Percentiles rank a stretch among this genome's conserved stretches.
These are phyloP conservation scores for Mycena crocata DNA, from an alignment of 768 basidiomycete species.

Conservation along the genomic window DNA sequence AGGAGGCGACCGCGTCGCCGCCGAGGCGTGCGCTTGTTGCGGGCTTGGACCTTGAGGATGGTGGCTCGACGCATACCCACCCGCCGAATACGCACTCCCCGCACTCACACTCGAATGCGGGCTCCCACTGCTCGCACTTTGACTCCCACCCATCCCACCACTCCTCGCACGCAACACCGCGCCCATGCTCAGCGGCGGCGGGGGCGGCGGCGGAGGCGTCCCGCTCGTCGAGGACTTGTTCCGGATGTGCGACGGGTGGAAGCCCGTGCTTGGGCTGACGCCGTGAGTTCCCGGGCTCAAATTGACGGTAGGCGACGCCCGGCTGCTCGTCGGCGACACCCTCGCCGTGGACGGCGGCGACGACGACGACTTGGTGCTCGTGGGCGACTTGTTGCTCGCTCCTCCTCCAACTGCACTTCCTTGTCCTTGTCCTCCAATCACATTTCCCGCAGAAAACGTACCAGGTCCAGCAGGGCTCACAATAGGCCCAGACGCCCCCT, in stretches of 20 bases:
- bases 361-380: too few species aligned
- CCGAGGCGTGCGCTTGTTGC: too few species aligned
- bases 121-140: not conserved
- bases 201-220: conserved; percentile 25
- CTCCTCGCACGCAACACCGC: conserved; percentile 16
- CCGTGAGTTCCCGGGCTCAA: too few species aligned
- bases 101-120: not conserved
- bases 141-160: not conserved
- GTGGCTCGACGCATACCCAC: not conserved
- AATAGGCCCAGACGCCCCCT: not conserved
- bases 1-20: too few species aligned
- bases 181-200: conserved; percentile 31
- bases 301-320: too few species aligned
- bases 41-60: too few species aligned
- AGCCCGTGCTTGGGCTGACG: not conserved
- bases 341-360: too few species aligned
- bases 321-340: too few species aligned
- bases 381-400: too few species aligned
- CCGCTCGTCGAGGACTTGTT: not conserved
- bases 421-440: not conserved
- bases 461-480: not conserved
- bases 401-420: too few species aligned
- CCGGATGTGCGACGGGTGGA: not conserved
- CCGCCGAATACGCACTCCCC: not conserved
- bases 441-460: not conserved